Evolutionary conservation across 2,329 filamentous ascomycete species (phyloP).

Genomic region (Davidsoniella virescens): DNA sequence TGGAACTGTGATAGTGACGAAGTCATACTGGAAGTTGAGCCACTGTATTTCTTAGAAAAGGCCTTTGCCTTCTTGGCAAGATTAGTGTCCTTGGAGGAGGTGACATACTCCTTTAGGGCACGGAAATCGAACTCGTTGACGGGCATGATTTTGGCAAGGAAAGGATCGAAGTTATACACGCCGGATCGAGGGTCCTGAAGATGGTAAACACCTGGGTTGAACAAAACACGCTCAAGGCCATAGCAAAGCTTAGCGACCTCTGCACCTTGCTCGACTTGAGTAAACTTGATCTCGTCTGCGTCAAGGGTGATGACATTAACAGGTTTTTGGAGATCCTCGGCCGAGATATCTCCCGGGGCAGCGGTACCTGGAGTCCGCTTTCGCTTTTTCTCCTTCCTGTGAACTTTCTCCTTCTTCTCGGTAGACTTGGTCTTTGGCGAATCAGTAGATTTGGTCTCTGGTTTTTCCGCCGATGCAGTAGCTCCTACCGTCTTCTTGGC

Average conservation of each 20-base stretch:
- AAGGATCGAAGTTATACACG: constrained; percentile 95
- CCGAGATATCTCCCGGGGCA: background rate
- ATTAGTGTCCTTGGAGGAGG: constrained; percentile 67
- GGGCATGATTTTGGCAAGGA: constrained; percentile 84
- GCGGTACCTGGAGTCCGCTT: background rate
- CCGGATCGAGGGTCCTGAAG: constrained; percentile 75
- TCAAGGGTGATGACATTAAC: constrained; percentile 19
- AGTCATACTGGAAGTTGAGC: constrained; percentile 96
- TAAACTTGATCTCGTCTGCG: constrained; percentile 17
- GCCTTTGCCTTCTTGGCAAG: constrained; percentile 52
- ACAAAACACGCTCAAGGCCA: constrained; percentile 75
- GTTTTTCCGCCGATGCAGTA: background rate
- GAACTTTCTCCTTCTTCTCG: background rate
- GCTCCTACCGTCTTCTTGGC: background rate
- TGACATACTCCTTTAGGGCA: constrained; percentile 72
- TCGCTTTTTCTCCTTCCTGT: constrained; percentile 1
- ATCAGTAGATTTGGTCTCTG: background rate
- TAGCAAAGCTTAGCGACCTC: constrained; percentile 48
- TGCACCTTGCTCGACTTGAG: constrained; percentile 20
- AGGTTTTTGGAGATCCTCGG: background rate
- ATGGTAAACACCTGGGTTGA: constrained; percentile 85
- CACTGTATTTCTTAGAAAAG: constrained; percentile 64
- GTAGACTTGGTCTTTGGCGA: background rate
- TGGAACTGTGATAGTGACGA: constrained; percentile 78
- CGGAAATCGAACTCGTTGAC: constrained; percentile 84